A percentile compares a stretch with the other conserved stretches of the same genome.
phyloP scores from a whole-genome alignment of 208 protist genomes.

The Porcisia hertigi region DNA sequence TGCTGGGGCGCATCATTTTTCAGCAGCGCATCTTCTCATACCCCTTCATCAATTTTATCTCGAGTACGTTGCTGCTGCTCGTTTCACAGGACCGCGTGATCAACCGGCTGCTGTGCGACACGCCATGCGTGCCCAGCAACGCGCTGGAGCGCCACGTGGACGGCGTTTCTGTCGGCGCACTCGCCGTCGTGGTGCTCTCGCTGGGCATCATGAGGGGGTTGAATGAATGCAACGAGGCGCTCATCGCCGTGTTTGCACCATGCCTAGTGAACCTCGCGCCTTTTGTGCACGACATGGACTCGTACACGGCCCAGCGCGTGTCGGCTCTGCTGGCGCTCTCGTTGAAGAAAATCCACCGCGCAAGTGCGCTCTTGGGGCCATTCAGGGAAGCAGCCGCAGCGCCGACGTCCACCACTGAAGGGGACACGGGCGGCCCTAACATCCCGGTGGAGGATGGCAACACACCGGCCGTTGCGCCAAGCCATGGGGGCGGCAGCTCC shows the following conservation, averaged over 20 bases:
- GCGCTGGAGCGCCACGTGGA: conserved; percentile 30
- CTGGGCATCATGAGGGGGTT: conserved; percentile 55
- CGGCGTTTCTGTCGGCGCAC: conserved; percentile 30
- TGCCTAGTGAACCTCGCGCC: conserved; percentile 66
- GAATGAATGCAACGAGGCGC: conserved; percentile 67
- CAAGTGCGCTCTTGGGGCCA: conserved; percentile 14
- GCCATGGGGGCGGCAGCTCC: neutral
- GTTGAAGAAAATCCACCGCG: conserved; percentile 52
- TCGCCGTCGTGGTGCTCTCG: conserved; percentile 50
- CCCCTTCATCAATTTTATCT: conserved; percentile 83
- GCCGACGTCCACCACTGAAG: neutral
- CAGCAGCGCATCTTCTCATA: conserved; percentile 59
- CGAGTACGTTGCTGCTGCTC: conserved; percentile 74
- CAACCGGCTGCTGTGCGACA: conserved; percentile 54
- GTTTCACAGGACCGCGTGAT: conserved; percentile 73
- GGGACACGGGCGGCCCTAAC: neutral
- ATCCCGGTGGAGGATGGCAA: neutral
- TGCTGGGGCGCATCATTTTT: conserved; percentile 36
- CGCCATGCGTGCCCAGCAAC: conserved; percentile 32
- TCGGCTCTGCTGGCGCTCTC: conserved; percentile 44
- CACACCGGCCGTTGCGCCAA: neutral
- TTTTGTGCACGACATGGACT: conserved; percentile 73
- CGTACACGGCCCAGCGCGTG: conserved; percentile 67
- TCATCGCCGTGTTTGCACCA: conserved; percentile 63
- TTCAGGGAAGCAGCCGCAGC: neutral